Percentiles rank a stretch among this genome's conserved stretches.
These are phyloP conservation scores for Neonothopanus nambi DNA, from an alignment of 1,284 basidiomycete genomes.

Conservation along the genomic window DNA sequence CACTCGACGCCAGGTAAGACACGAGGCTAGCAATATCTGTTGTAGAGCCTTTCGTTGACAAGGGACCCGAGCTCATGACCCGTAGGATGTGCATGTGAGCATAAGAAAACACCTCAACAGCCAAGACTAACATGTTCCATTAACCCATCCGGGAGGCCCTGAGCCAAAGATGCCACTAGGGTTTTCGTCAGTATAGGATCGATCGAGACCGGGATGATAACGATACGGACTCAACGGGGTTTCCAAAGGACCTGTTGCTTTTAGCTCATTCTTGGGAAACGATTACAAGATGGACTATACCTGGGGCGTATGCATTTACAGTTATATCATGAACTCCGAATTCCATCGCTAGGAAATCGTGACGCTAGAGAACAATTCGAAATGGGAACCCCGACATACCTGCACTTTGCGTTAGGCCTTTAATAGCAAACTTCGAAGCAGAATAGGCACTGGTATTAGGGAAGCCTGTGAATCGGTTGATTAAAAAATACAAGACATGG, in stretches of 20 bases:
- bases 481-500: background rate
- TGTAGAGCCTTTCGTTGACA: background rate
- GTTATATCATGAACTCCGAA: constrained; percentile 8
- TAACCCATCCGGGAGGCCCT: background rate
- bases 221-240: background rate
- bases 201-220: background rate
- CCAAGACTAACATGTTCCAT: background rate
- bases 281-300: background rate
- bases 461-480: background rate
- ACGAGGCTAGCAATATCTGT: constrained; percentile 6
- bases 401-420: constrained; percentile 12
- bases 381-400: background rate
- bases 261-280: background rate
- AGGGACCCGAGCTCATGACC: background rate
- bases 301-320: constrained; percentile 12
- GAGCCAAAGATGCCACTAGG: background rate
- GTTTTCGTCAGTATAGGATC: background rate
- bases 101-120: background rate
- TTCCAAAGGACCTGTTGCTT: background rate
- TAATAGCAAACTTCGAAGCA: constrained; percentile 12
- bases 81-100: background rate
- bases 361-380: background rate
- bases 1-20: constrained; percentile 2
- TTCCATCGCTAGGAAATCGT: constrained; percentile 3
- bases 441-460: constrained; percentile 6